phyloP scores from a whole-genome alignment of 352 stramenopile species.

The Sclerospora graminicola region DNA sequence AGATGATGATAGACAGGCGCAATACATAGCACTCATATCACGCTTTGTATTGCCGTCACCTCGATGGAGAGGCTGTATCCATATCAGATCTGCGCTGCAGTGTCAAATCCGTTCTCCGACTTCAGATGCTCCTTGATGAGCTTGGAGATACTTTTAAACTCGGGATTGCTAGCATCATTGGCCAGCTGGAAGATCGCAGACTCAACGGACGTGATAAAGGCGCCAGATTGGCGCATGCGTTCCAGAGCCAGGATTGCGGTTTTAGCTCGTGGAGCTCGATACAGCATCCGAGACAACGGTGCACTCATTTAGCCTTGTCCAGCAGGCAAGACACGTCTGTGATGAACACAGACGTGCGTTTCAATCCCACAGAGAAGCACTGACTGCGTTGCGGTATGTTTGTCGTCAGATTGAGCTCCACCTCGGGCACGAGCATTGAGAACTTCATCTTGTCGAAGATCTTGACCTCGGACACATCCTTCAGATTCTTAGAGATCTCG shows the following conservation, averaged over 20 bases:
- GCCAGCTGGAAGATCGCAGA: slow-evolving; percentile 93
- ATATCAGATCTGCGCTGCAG: slow-evolving; percentile 4
- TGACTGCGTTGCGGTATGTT: slow-evolving; percentile 48
- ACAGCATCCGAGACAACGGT: slow-evolving; percentile 94
- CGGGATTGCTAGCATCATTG: slow-evolving; percentile 80
- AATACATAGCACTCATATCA: slow-evolving; percentile 3
- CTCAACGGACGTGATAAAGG: slow-evolving; percentile 94
- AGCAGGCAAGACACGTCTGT: slow-evolving; percentile 94
- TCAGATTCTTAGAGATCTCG: slow-evolving; percentile 58
- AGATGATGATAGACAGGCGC: slow-evolving; percentile 3
- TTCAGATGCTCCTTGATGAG: slow-evolving; percentile 92
- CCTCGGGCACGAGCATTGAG: slow-evolving; percentile 95
- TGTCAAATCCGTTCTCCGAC: slow-evolving; percentile 46
- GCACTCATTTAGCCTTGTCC: too few relatives aligned
- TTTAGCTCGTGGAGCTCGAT: slow-evolving; percentile 81
- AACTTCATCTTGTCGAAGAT: slow-evolving; percentile 98
- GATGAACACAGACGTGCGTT: slow-evolving; percentile 90
- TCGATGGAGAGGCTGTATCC: slow-evolving; percentile 1
- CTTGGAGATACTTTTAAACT: slow-evolving; percentile 90
- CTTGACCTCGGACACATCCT: slow-evolving; percentile 29
- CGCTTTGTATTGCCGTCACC: slow-evolving; percentile 8
- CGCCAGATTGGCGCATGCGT: slow-evolving; percentile 88
- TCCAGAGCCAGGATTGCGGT: slow-evolving; percentile 89
- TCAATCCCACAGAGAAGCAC: slow-evolving; percentile 97
- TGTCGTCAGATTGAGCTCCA: slow-evolving; percentile 62